Evolutionary conservation across 2,329 filamentous ascomycete genomes (phyloP), one percentile per base, ranked within the genome.

Genomic region (Nigrospora osmanthi): DNA sequence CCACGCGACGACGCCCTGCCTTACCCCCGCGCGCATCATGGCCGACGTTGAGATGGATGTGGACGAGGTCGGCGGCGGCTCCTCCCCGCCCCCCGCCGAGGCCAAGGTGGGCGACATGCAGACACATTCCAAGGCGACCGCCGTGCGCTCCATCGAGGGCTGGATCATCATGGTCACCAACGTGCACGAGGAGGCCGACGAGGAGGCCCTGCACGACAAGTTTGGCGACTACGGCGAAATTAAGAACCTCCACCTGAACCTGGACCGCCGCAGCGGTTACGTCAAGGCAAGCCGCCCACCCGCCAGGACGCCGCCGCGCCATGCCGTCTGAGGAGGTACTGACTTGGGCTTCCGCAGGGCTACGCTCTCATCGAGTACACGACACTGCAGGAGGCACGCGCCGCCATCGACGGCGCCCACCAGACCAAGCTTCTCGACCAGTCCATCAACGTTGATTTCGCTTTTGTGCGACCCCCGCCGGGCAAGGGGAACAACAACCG

Each of bases 111-210:
- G 71, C 56, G 80, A 85, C 58, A 85, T 88, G 74, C 80, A 81
- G 58, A 90, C 87, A 7, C 77, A 80, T 56, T 73, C 76, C 34
- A 84, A 85, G 61, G 87, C 87, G 45, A 88, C 83, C 1, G 87
- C 87, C 19, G 87, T 93, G 48, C 86, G 87, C 57, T 89, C 85
- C 45, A 90, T 93, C 59, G 87, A 93, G 67, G 87, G 88, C 55
- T 93, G 88, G 88, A 93, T 93, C 65, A 74, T 93, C 58, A 81
- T 89, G 51, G 87, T 87, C 53, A 90, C 87, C 43, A 93, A 93
- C 59, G 84, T 93, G 32, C 87, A 93, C 69, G 87, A 93, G 61
- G 87, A 93, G 65, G 86, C 87, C 41, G 85, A 84, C 55, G 87
- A 93, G 67, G 87, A 93, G 69, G 83, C 87, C 38, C 64, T 93